phyloP scores from a whole-genome alignment of 176 grass and related monocot genomes.

The Zea luxurians region DNA sequence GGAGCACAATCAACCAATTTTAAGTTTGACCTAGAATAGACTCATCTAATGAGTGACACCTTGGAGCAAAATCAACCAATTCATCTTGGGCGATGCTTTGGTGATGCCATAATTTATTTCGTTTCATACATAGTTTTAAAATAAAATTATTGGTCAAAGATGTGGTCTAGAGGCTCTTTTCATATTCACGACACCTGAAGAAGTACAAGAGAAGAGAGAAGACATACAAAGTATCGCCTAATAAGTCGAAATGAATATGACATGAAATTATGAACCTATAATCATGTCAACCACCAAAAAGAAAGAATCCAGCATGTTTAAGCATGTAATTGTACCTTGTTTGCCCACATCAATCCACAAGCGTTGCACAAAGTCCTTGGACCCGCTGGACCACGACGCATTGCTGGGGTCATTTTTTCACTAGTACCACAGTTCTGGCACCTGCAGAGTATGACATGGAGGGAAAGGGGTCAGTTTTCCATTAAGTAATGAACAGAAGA shows the following conservation, averaged over 20 bases:
- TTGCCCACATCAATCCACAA: conserved; percentile 95
- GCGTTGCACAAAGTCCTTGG: conserved; percentile 95
- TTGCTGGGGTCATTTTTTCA: conserved; percentile 80
- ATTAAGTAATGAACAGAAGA: conserved; percentile 35
- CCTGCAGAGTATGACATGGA: conserved; percentile 39
- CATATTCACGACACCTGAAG: not conserved
- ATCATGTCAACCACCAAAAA: conserved; percentile 23
- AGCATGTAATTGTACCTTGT: conserved; percentile 53
- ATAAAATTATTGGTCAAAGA: not conserved
- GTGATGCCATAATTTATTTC: not conserved
- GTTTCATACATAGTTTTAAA: not conserved
- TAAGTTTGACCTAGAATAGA: not conserved
- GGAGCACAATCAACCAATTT: not conserved
- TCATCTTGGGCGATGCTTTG: not conserved
- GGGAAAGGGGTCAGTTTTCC: not conserved
- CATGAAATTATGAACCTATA: not conserved
- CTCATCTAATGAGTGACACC: not conserved
- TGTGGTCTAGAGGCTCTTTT: not conserved
- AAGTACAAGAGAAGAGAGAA: conserved; percentile 8
- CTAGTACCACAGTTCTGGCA: conserved; percentile 92
- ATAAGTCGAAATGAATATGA: not conserved
- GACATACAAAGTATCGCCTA: not conserved
- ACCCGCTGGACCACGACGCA: conserved; percentile 92
- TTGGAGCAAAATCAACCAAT: no score
- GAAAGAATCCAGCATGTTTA: conserved; percentile 3